A percentile compares a stretch with the other conserved stretches of the same genome.
These are phyloP conservation scores for Aspergillus sp. DNA, from an alignment of 2,329 filamentous ascomycete genomes.

Conservation along the genomic window DNA sequence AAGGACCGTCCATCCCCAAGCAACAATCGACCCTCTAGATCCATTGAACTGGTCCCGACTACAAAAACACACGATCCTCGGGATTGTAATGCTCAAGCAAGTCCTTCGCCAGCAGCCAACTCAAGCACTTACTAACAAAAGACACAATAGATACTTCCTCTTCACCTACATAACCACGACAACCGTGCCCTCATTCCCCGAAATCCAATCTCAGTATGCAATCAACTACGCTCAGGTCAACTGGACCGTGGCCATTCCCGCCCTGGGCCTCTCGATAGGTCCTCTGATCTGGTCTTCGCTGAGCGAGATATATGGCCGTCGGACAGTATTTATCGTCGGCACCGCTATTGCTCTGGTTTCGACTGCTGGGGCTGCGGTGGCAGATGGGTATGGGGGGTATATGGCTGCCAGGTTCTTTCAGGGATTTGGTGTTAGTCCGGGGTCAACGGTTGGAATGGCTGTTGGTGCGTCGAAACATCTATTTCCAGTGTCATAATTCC, in stretches of 20 bases:
- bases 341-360: slow-evolving; percentile 36
- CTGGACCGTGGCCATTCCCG: slow-evolving; percentile 49
- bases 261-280: slow-evolving; percentile 44
- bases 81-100: slow-evolving; percentile 48
- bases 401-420: slow-evolving; percentile 54
- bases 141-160: slow-evolving; percentile 43
- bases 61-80: slow-evolving; percentile 44
- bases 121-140: not conserved
- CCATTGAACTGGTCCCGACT: slow-evolving; percentile 47
- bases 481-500: no score
- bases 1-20: slow-evolving; percentile 31
- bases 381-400: slow-evolving; percentile 40
- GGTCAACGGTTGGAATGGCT: slow-evolving; percentile 48
- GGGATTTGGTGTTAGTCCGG: slow-evolving; percentile 48
- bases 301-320: slow-evolving; percentile 46
- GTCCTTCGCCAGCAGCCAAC: slow-evolving; percentile 7
- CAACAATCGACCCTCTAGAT: slow-evolving; percentile 42
- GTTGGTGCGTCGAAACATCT: slow-evolving; percentile 24
- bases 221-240: slow-evolving; percentile 43
- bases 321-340: slow-evolving; percentile 42
- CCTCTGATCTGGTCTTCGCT: slow-evolving; percentile 45
- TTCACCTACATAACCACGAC: slow-evolving; percentile 53
- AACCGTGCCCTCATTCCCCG: slow-evolving; percentile 47
- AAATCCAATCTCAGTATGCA: slow-evolving; percentile 41
- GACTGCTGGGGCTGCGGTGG: slow-evolving; percentile 37